These are phyloP conservation scores for Oryza punctata DNA, from an alignment of 176 grass and related monocot species.

Conservation along the genomic window DNA sequence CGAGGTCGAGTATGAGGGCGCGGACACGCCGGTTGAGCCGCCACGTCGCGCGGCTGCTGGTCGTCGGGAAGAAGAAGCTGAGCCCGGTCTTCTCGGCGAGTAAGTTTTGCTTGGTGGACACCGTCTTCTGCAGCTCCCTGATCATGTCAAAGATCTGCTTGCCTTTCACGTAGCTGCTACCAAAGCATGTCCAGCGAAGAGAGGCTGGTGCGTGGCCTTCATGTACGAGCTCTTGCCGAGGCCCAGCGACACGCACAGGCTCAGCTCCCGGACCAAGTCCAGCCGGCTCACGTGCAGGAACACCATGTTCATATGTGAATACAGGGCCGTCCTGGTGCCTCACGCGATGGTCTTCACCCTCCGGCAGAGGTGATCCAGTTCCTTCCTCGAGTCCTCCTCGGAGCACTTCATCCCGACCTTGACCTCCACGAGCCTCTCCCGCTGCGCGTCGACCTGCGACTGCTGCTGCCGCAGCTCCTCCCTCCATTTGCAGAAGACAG, in stretches of 20 bases:
- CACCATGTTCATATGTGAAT: slow-evolving; percentile 69
- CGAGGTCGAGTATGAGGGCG: slow-evolving; percentile 54
- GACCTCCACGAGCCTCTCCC: too few species aligned
- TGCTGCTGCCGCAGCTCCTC: too few species aligned
- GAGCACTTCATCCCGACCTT: too few species aligned
- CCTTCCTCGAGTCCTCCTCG: too few species aligned
- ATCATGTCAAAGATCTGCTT: slow-evolving; percentile 71
- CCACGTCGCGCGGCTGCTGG: slow-evolving; percentile 49
- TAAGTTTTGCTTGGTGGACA: slow-evolving; percentile 54
- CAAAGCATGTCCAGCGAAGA: slow-evolving; percentile 83
- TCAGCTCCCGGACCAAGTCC: slow-evolving; percentile 63
- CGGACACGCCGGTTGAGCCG: slow-evolving; percentile 61
- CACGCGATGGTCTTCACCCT: too few species aligned
- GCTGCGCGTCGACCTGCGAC: too few species aligned
- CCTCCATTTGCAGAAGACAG: too few species aligned
- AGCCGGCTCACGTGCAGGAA: slow-evolving; percentile 65
- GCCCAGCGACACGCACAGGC: slow-evolving; percentile 58
- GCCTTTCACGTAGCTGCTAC: slow-evolving; percentile 73
- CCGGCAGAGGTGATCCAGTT: too few species aligned
- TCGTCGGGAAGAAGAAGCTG: slow-evolving; percentile 45
- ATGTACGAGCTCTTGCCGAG: slow-evolving; percentile 90
- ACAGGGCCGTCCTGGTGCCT: too few species aligned
- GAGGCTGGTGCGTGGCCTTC: slow-evolving; percentile 75
- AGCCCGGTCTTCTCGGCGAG: slow-evolving; percentile 71
- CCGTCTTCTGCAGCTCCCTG: slow-evolving; percentile 71